Conservation (phyloP, 495 filamentous ascomycete species). For the Hypoxylon rickii region DNA sequence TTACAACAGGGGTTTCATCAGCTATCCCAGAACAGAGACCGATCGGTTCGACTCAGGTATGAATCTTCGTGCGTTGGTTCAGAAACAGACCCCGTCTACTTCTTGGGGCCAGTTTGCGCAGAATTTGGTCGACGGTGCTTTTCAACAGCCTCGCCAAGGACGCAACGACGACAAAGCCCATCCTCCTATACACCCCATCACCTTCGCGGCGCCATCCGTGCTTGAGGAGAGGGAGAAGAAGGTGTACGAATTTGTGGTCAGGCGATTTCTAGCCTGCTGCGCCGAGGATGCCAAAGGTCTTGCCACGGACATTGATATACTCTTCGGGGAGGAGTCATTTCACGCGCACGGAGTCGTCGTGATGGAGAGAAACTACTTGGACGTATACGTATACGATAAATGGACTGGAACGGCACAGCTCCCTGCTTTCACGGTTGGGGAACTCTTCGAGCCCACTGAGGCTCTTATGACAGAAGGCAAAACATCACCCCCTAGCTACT, state of each 20-base stretch:
- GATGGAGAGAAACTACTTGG: slow-evolving; percentile 85
- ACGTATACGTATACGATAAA: slow-evolving; percentile 94
- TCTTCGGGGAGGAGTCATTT: slow-evolving; percentile 84
- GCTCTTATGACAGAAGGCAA: slow-evolving; percentile 87
- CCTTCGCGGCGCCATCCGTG: slow-evolving; percentile 66
- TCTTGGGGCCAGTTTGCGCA: slow-evolving; percentile 85
- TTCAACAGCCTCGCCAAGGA: slow-evolving; percentile 79
- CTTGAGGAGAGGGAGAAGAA: slow-evolving; percentile 70
- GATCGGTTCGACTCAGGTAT: slow-evolving; percentile 94
- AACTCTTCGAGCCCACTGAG: slow-evolving; percentile 86
- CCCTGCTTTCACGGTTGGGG: slow-evolving; percentile 75
- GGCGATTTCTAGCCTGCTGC: slow-evolving; percentile 94
- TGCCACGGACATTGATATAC: slow-evolving; percentile 79
- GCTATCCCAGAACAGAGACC: slow-evolving; percentile 95
- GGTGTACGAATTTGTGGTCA: slow-evolving; percentile 92
- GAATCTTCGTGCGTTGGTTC: slow-evolving; percentile 76
- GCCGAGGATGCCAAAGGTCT: slow-evolving; percentile 90
- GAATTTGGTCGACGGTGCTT: slow-evolving; percentile 75
- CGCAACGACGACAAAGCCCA: slow-evolving; percentile 94
- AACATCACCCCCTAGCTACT: slow-evolving; percentile 78
- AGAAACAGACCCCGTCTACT: slow-evolving; percentile 78
- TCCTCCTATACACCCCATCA: slow-evolving; percentile 93
- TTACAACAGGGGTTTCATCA: slow-evolving; percentile 94
- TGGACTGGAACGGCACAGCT: slow-evolving; percentile 88
- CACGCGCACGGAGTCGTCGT: slow-evolving; percentile 82